These are phyloP conservation scores for Claviceps citrina DNA, from an alignment of 2,329 filamentous ascomycete genomes.

Conservation along the genomic window DNA sequence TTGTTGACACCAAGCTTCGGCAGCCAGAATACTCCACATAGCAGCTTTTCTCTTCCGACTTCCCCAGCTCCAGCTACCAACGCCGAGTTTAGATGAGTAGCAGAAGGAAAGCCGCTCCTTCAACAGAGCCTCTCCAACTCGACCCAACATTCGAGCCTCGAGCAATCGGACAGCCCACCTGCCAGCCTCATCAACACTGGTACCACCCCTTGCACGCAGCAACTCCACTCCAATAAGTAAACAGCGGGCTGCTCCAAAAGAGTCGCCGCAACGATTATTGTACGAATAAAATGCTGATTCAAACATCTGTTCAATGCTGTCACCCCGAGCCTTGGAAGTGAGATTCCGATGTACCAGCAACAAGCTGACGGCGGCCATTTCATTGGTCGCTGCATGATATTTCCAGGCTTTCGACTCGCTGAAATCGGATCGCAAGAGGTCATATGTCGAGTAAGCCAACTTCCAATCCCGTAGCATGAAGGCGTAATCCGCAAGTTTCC, in stretches of 20 bases:
- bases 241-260: constrained; percentile 67
- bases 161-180: constrained; percentile 70
- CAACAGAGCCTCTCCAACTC: constrained; percentile 64
- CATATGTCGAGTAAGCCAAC: constrained; percentile 79
- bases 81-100: constrained; percentile 58
- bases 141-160: constrained; percentile 60
- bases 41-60: constrained; percentile 69
- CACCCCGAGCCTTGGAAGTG: constrained; percentile 60
- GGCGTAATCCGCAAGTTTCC: constrained; percentile 84
- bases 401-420: constrained; percentile 94
- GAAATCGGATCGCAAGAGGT: constrained; percentile 77
- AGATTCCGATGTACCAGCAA: constrained; percentile 60
- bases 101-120: constrained; percentile 76
- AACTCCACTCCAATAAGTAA: constrained; percentile 67
- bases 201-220: constrained; percentile 62
- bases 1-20: constrained; percentile 69
- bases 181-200: constrained; percentile 72
- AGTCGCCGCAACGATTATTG: constrained; percentile 63
- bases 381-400: constrained; percentile 82
- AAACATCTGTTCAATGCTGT: constrained; percentile 72
- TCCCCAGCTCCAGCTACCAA: constrained; percentile 53
- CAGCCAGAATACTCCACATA: constrained; percentile 71
- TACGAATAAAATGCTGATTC: constrained; percentile 90
- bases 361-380: constrained; percentile 81
- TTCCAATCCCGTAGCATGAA: constrained; percentile 98